These are phyloP conservation scores for Lachnellula willkommii DNA, from an alignment of 2,329 filamentous ascomycete genomes.

Conservation along the genomic window DNA sequence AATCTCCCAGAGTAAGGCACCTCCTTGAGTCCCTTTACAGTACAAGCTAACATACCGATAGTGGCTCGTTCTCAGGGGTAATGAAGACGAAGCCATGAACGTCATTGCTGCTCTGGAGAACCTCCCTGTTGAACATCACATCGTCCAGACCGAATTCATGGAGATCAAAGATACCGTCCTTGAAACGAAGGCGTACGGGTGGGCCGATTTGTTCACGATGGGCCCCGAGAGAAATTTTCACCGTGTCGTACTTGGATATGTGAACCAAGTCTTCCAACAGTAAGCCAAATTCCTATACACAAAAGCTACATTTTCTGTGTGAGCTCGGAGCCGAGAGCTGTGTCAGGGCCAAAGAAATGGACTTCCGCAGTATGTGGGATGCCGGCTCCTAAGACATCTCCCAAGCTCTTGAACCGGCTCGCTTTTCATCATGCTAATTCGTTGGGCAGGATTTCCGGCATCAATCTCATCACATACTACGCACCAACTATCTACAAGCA, in stretches of 20 bases:
- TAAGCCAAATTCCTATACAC: too few species aligned
- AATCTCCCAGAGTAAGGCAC: conserved; percentile 37
- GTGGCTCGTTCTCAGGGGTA: conserved; percentile 42
- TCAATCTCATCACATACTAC: conserved; percentile 42
- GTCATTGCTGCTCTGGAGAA: conserved; percentile 40
- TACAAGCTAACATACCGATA: not conserved
- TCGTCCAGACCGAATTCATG: conserved; percentile 49
- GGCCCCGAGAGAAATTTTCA: conserved; percentile 49
- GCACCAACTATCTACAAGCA: conserved; percentile 47
- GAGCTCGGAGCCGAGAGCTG: conserved; percentile 4
- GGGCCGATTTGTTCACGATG: conserved; percentile 43
- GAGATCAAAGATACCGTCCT: conserved; percentile 58
- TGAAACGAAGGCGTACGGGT: conserved; percentile 40
- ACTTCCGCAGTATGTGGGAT: conserved; percentile 31
- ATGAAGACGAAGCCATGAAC: conserved; percentile 39
- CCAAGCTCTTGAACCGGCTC: not conserved
- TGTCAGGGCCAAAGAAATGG: too few species aligned
- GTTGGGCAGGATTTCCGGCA: conserved; percentile 21
- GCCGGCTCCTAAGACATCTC: not conserved
- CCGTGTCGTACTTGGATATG: conserved; percentile 46
- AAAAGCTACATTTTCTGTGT: too few species aligned
- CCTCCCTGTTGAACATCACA: conserved; percentile 41
- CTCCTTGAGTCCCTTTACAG: not conserved
- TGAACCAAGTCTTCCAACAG: conserved; percentile 49
- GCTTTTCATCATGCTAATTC: not conserved